Base-by-base conservation (phyloP, 306 rosid species). In the Oemleria cerasiformis region DNA sequence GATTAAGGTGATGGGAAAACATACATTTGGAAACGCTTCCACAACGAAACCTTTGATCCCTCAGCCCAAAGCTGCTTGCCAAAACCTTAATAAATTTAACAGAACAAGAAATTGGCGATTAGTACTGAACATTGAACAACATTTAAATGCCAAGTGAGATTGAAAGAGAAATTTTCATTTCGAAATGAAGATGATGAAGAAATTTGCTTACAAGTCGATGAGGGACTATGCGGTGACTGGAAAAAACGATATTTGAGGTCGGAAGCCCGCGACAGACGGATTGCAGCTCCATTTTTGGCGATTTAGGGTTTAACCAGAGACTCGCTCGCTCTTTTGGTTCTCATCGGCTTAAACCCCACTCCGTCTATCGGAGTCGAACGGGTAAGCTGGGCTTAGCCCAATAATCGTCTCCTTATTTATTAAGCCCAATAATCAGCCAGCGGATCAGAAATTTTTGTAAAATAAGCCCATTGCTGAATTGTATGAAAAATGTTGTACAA, bases 251-350 rank as follows among this genome's bases (percentile, higher is more conserved):
- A 17, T 63, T 67, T 4, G 78, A 62, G 20, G 40, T 17, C 42
- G 75, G 67, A 65, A 62, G 14, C 59, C 72, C 81, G 7, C 14
- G 58, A 55, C 67, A 80, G 38, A 67, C 75, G 1, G 68, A 76
- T n/a, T 72, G 81, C 19, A 76, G 67, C 64, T 51, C 64, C 84
- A 76, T 80, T 48, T 53, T 23, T 30, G 42, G 71, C 73, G 34
- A 9, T 60, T 59, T 53, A 79, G 78, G 75, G 73, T 67, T 80
- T 76, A 44, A 64, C 75, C 51, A 23, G 51, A 23, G 51, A 15
- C 9, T 40, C n/a, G 1, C 34, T 10, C 3, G 57, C 12, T 51
- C 9, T 7, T 67, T 58, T 12, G 49, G 17, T 15, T 15, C 21
- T 1, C 15, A 50, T 60, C 54, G 38, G 47, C 75, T 79, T 61